These are phyloP conservation scores for Papiliotrema fonsecae DNA, from an alignment of 1,284 basidiomycete species.

Conservation along the genomic window DNA sequence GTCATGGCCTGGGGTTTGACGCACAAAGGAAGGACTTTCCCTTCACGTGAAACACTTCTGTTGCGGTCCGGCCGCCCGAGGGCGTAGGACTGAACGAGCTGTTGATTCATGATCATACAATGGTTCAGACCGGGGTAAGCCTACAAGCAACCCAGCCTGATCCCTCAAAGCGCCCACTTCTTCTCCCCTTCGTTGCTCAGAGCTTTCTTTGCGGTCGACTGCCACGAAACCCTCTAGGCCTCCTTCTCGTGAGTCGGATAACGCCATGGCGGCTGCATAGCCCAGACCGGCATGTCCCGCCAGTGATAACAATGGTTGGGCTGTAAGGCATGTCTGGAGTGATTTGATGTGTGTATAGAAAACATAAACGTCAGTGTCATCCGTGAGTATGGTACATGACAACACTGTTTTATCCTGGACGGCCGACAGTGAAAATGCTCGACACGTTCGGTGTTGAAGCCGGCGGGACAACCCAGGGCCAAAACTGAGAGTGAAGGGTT, in stretches of 20 bases:
- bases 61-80: too few relatives aligned
- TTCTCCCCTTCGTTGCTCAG: constrained; percentile 1
- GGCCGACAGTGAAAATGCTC: not conserved
- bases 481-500: too few relatives aligned
- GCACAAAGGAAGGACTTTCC: too few relatives aligned
- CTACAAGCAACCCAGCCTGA: too few relatives aligned
- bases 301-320: constrained; percentile 17
- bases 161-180: not conserved
- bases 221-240: constrained; percentile 21
- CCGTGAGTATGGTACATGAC: not conserved
- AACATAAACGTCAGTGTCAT: not conserved
- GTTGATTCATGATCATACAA: too few relatives aligned
- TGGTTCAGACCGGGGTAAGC: too few relatives aligned
- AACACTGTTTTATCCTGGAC: not conserved
- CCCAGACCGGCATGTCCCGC: constrained; percentile 15
- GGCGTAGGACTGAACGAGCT: too few relatives aligned
- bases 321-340: constrained; percentile 8
- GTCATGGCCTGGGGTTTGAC: too few relatives aligned
- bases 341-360: not conserved
- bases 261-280: constrained; percentile 8
- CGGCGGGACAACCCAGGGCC: not conserved
- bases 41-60: too few relatives aligned
- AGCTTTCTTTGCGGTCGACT: constrained; percentile 17
- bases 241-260: constrained; percentile 9
- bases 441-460: not conserved